Evolutionary conservation across 2,329 filamentous ascomycete genomes (phyloP).

Genomic region (Sordariomycetes sp.): DNA sequence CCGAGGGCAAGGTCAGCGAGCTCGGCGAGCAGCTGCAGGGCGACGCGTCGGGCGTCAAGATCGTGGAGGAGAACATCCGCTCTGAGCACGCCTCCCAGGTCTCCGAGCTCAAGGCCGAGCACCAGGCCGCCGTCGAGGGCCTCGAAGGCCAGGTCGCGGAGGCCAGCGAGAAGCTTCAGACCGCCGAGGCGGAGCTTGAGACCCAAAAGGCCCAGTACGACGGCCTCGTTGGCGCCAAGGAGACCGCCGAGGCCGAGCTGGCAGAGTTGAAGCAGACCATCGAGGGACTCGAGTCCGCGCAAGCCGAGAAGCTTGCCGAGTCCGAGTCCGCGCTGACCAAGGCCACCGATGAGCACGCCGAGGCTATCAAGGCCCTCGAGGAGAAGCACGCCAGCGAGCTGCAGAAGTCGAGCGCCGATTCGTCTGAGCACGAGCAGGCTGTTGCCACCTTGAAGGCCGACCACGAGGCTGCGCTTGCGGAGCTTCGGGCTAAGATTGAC

Average conservation of each 20-base stretch:
- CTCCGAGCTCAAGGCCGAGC: constrained; percentile 35
- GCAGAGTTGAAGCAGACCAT: constrained; percentile 38
- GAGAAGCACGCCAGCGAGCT: constrained; percentile 41
- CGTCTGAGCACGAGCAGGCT: constrained; percentile 34
- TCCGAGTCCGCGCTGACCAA: constrained; percentile 21
- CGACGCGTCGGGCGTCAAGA: constrained; percentile 22
- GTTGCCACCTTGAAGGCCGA: constrained; percentile 37
- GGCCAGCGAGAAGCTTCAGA: constrained; percentile 36
- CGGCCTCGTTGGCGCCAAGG: constrained; percentile 36
- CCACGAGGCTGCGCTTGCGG: constrained; percentile 35
- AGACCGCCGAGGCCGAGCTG: constrained; percentile 36
- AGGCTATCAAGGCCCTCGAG: constrained; percentile 34
- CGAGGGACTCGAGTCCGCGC: constrained; percentile 24
- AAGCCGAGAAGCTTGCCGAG: constrained; percentile 20
- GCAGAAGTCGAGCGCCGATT: constrained; percentile 31
- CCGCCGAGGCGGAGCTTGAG: constrained; percentile 39
- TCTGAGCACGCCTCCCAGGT: constrained; percentile 31
- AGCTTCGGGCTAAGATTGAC: constrained; percentile 45
- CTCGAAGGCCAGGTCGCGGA: constrained; percentile 37
- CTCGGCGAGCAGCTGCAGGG: constrained; percentile 40
- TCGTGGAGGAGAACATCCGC: constrained; percentile 26
- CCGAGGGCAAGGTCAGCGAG: constrained; percentile 43
- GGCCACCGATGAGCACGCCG: constrained; percentile 34
- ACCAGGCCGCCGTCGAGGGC: constrained; percentile 34
- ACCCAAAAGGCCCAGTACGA: constrained; percentile 36